These are phyloP conservation scores for Kazachstania sp. DNA, from an alignment of 1,139 yeast genomes.

Conservation along the genomic window DNA sequence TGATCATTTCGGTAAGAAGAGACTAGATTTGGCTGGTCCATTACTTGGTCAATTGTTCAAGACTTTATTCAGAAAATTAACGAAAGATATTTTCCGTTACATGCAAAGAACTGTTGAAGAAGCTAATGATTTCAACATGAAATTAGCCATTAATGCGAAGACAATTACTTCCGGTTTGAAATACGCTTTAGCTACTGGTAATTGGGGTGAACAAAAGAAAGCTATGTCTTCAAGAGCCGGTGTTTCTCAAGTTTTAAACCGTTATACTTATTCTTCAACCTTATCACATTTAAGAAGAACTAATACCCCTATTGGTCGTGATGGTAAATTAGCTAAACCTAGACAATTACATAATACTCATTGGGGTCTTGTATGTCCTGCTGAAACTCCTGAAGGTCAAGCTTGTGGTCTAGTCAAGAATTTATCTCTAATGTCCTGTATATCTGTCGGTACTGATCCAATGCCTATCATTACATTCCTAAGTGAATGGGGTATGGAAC, in stretches of 20 bases:
- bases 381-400: slow-evolving; percentile 99
- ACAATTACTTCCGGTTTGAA: slow-evolving; percentile 96
- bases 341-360: slow-evolving; percentile 98
- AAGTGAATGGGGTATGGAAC: slow-evolving; percentile 99
- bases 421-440: slow-evolving; percentile 91
- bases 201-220: slow-evolving; percentile 99
- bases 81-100: slow-evolving; percentile 93
- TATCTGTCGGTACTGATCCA: slow-evolving; percentile 95
- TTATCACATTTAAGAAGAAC: slow-evolving; percentile 97
- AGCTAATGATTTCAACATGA: slow-evolving; percentile 91
- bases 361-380: slow-evolving; percentile 99
- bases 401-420: slow-evolving; percentile 99
- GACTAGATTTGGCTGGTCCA: slow-evolving; percentile 98
- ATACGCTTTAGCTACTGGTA: slow-evolving; percentile 97
- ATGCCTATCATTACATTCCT: slow-evolving; percentile 88
- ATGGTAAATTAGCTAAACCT: slow-evolving; percentile 96
- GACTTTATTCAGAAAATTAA: slow-evolving; percentile 83
- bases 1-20: slow-evolving; percentile 97
- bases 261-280: slow-evolving; percentile 96
- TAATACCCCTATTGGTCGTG: slow-evolving; percentile 97
- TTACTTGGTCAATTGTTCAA: slow-evolving; percentile 90
- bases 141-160: slow-evolving; percentile 92
- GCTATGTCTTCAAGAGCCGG: slow-evolving; percentile 99
- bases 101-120: slow-evolving; percentile 99
- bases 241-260: slow-evolving; percentile 95